A percentile compares a stretch with the other conserved stretches of the same genome.
These are phyloP conservation scores for Stenocarpella maydis DNA, from an alignment of 2,329 filamentous ascomycete genomes.

Conservation along the genomic window DNA sequence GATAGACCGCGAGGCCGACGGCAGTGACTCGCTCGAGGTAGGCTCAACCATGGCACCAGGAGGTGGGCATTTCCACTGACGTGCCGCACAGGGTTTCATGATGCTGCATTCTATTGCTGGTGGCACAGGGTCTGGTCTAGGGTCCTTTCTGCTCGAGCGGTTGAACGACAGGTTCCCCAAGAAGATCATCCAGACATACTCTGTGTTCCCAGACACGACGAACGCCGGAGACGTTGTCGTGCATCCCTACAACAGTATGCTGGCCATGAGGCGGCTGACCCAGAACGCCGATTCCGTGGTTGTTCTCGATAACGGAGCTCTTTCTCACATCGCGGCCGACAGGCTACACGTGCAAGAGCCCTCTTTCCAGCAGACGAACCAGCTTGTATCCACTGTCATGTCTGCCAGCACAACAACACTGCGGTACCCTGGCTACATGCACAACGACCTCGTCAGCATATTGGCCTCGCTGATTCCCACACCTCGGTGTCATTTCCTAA, in stretches of 20 bases:
- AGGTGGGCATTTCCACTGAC: slow-evolving; percentile 38
- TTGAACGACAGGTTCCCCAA: slow-evolving; percentile 98
- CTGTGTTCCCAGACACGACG: slow-evolving; percentile 94
- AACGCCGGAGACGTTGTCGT: slow-evolving; percentile 91
- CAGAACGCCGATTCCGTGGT: slow-evolving; percentile 98
- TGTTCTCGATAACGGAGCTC: slow-evolving; percentile 93
- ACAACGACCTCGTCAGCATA: slow-evolving; percentile 98
- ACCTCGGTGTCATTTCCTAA: slow-evolving; percentile 95
- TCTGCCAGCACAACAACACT: slow-evolving; percentile 96
- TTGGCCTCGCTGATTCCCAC: slow-evolving; percentile 95
- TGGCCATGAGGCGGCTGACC: slow-evolving; percentile 88
- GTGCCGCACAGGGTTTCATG: slow-evolving; percentile 81
- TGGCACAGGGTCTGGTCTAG: slow-evolving; percentile 94
- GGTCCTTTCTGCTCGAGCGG: slow-evolving; percentile 91
- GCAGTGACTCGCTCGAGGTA: slow-evolving; percentile 94
- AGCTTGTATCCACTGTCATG: slow-evolving; percentile 97
- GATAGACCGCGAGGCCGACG: slow-evolving; percentile 98
- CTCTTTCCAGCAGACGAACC: slow-evolving; percentile 97
- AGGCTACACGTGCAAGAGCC: slow-evolving; percentile 93
- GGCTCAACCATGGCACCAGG: slow-evolving; percentile 13
- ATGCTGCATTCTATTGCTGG: slow-evolving; percentile 97
- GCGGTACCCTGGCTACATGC: slow-evolving; percentile 98
- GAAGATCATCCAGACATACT: slow-evolving; percentile 99
- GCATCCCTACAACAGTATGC: slow-evolving; percentile 96
- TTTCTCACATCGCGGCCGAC: slow-evolving; percentile 93